Percentiles rank a stretch among this genome's conserved stretches.
Conservation (phyloP, 306 rosid species). For the Datisca glomerata region DNA sequence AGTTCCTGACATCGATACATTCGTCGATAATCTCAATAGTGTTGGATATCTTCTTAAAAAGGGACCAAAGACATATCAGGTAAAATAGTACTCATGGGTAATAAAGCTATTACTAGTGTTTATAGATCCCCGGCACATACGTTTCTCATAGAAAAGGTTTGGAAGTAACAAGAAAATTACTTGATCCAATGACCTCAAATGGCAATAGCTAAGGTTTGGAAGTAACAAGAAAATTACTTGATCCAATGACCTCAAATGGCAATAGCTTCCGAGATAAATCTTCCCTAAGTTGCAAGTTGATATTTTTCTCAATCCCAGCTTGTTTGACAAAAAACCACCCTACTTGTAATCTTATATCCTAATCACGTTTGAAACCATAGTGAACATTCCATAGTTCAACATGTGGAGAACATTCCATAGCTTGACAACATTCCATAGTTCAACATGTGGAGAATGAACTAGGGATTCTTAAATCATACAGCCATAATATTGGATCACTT, state of each 20-base stretch:
- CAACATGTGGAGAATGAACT: neutral
- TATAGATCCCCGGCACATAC: neutral
- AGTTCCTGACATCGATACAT: slow-evolving; percentile 84
- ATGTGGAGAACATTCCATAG: no score
- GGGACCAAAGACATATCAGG: slow-evolving; percentile 92
- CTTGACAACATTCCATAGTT: no score
- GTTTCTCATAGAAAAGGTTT: neutral
- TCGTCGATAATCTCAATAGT: slow-evolving; percentile 70
- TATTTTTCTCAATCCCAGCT: no score
- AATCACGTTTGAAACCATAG: no score
- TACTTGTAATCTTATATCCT: no score
- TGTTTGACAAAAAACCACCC: no score
- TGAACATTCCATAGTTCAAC: no score
- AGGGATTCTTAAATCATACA: neutral
- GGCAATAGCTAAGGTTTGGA: no score
- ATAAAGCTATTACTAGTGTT: neutral
- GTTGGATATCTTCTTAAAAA: slow-evolving; percentile 79
- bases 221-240: neutral
- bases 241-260: neutral
- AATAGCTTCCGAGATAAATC: no score
- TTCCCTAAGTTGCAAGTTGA: no score
- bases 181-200: neutral
- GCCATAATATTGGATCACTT: neutral
- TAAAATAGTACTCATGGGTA: slow-evolving; percentile 5
- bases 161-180: neutral